Evolutionary conservation across 768 basidiomycete species (phyloP).

Genomic region (Cystofilobasidium ferigula): DNA sequence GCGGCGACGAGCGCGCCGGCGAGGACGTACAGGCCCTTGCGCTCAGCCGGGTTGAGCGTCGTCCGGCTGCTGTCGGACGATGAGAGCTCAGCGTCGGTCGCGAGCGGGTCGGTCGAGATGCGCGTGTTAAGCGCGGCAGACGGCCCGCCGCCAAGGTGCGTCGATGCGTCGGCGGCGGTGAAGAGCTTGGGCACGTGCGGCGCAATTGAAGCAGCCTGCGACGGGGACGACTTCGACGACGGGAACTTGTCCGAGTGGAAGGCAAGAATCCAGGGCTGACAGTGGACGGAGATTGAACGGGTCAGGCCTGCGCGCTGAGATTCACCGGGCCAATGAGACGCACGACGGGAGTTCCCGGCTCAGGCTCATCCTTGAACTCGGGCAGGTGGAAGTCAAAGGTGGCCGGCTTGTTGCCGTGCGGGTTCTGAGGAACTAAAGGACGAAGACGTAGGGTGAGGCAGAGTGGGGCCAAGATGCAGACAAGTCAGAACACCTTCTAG

Average conservation of each 20-base stretch:
- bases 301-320: not conserved
- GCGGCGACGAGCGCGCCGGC: conserved; percentile 1
- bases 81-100: not conserved
- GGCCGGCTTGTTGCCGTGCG: not conserved
- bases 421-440: conserved; percentile 4
- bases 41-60: not conserved
- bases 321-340: not conserved
- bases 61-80: not conserved
- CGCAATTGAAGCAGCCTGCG: not conserved
- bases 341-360: conserved; percentile 8
- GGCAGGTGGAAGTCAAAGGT: conserved; percentile 5
- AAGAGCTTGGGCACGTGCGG: conserved; percentile 3
- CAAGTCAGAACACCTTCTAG: not conserved
- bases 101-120: not conserved
- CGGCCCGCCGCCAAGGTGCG: conserved; percentile 8
- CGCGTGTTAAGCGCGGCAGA: not conserved
- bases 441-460: too few species aligned
- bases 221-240: not conserved
- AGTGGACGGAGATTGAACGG: not conserved
- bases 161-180: conserved; percentile 3
- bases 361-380: conserved; percentile 5
- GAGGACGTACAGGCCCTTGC: conserved; percentile 3
- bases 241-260: conserved; percentile 15
- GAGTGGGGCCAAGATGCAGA: not conserved
- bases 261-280: conserved; percentile 13